Evolutionary conservation across 163 green algal species (phyloP), one percentile per base, ranked within the genome.

Genomic region (Prototheca wickerhamii): DNA sequence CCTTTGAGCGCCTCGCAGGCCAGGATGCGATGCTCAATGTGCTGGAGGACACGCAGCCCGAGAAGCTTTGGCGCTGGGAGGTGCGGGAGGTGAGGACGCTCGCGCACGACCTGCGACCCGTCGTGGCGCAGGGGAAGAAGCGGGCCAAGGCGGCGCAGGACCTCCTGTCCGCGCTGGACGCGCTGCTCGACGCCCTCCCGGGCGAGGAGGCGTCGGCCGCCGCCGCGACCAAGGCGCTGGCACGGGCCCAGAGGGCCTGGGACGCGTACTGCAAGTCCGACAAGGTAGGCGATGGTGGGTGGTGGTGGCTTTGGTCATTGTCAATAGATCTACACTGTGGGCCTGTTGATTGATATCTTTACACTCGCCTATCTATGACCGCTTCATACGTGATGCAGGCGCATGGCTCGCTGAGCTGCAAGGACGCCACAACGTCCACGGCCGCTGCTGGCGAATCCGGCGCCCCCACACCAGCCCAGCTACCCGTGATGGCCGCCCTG

Each of bases 41-140:
- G 2, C 34, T 65, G 21, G 60, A 73, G 54, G 60, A 73, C 34
- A 34, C 23, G 20, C 17, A 3, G 5, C 20, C 43, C 17, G 33
- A 49, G 3, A 34, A 25, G 18, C 62, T 77, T 59, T 79, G 72
- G 72, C 72, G 74, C 53, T 79, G 72, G 72, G 72, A 79, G 52
- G 43, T 69, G 25, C 55, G 72, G 0, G 72, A 79, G 21, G 3
- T 33, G 55, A 44, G 63, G 43, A 26, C 30, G 4, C 57, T 79
- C 8, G 63, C 72, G 8, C 64, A 64, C 51, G 66, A 65, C 31
- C 42, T 31, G 18, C 55, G 72, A 4, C 25, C 63, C 5, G 54
- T 37, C 17, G 67, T 58, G 2, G 32, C 46, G 30, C 57, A 34
- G 2, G 18, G 54, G 34, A 71, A 71, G 65, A 29, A 33, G 31